Conservation (phyloP, 148 eudicot genomes). For the Rhododendron simsii region DNA sequence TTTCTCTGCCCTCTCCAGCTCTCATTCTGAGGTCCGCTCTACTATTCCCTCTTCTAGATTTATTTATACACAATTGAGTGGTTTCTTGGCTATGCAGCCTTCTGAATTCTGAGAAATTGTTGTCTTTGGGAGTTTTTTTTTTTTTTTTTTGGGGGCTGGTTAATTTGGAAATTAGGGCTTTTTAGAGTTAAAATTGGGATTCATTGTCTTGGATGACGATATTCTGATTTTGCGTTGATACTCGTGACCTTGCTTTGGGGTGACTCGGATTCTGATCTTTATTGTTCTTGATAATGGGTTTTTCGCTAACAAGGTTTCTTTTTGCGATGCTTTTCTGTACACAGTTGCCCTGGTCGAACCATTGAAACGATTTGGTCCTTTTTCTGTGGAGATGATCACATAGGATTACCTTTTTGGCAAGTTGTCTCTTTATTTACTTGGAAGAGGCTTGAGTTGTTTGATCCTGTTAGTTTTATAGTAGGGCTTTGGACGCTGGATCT, state of each 20-base stretch:
- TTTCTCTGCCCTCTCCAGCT: background rate
- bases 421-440: constrained; percentile 24
- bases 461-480: background rate
- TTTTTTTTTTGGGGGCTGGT: background rate
- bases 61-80: background rate
- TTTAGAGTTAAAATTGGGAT: background rate
- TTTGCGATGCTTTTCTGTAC: background rate
- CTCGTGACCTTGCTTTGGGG: too few relatives aligned
- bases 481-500: constrained; percentile 37
- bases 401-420: background rate
- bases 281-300: background rate
- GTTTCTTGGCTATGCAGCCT: background rate
- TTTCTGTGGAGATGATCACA: background rate
- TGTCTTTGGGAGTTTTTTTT: background rate
- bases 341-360: background rate
- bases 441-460: background rate
- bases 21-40: background rate
- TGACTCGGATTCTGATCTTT: background rate
- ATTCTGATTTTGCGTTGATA: too few relatives aligned
- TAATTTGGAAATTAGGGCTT: constrained; percentile 15
- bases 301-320: background rate
- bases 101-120: background rate
- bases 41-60: too few relatives aligned
- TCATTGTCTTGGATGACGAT: background rate
- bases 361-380: background rate